Conservation (phyloP, 257 asterid genomes). For the Solanum chaucha region DNA sequence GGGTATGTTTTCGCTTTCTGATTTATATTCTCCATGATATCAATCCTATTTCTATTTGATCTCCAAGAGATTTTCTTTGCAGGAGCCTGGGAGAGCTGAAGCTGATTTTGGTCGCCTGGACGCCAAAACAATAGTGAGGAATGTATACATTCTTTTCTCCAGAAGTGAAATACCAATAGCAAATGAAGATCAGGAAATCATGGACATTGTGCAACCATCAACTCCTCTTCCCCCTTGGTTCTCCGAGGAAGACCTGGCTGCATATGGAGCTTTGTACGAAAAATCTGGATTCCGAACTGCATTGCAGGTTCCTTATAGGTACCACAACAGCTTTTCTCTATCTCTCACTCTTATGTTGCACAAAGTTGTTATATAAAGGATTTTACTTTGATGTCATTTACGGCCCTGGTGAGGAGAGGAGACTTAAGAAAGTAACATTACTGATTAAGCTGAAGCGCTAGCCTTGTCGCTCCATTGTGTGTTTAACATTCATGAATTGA, state of each 20-base stretch:
- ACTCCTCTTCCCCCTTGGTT: conserved; percentile 67
- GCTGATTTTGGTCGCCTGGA: conserved; percentile 73
- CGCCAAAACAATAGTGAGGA: conserved; percentile 59
- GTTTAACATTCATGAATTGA: neutral
- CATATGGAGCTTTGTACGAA: conserved; percentile 48
- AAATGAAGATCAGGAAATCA: conserved; percentile 52
- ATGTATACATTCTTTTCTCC: conserved; percentile 63
- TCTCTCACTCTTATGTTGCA: too few species aligned
- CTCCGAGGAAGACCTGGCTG: conserved; percentile 51
- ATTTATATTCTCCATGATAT: neutral
- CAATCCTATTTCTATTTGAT: neutral
- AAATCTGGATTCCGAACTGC: conserved; percentile 67
- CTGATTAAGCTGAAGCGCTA: neutral
- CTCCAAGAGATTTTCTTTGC: neutral
- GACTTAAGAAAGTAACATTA: neutral
- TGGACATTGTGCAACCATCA: conserved; percentile 62
- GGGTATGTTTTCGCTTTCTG: conserved; percentile 12
- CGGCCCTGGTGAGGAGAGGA: too few species aligned
- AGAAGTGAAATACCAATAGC: conserved; percentile 57
- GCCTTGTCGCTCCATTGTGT: neutral
- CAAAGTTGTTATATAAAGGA: neutral
- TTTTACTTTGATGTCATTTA: too few species aligned
- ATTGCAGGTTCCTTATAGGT: conserved; percentile 68
- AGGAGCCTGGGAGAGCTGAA: conserved; percentile 92
- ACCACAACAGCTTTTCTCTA: neutral